Evolutionary conservation across 2,329 filamentous ascomycete species (phyloP), one percentile per base, ranked within the genome.

Genomic region (Exophiala sideris): DNA sequence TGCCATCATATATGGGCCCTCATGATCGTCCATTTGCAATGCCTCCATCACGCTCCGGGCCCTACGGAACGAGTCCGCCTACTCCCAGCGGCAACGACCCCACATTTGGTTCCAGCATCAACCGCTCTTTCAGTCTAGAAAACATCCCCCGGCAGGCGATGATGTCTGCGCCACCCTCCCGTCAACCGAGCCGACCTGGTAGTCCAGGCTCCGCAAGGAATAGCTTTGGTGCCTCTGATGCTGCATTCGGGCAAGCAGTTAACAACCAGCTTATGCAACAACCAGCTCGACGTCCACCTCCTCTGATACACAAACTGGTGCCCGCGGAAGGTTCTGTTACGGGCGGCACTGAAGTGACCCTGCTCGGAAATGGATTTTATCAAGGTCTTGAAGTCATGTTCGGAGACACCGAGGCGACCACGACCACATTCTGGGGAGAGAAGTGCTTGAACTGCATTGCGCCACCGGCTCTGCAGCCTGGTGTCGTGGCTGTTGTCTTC

Each of bases 301-400:
- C 86, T 1, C 80, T 81, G 14, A 92, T 95, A 18, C 86, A 89
- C 67, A 92, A 91, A 68, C 79, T 96, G 57, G 89, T 94, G 34
- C 91, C 91, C 0, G 81, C 80, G 29, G 88, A 95, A 69, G 91
- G 91, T 0, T 88, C 91, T 5, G 88, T 85, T 54, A 83, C 83
- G 34, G 91, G 91, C 55, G 91, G 91, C 39, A 91, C 89, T 48
- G 91, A 96, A 68, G 89, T 96, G 2, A 92, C 89, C 0, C 82
- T 94, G 52, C 76, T 95, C 7, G 91, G 91, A 14, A 88, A 85
- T 60, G 84, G 86, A 11, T 95, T 96, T 68, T 86, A 84, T 60
- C 86, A 87, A 70, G 84, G 84, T 1, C 79, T 95, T 58, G 88
- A 91, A 58, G 88, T 96, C 50, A 87, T 91, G 71, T 96, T 96